These are phyloP conservation scores for Gossypium schwendimanii DNA, from an alignment of 441 rosid genomes.

Conservation along the genomic window DNA sequence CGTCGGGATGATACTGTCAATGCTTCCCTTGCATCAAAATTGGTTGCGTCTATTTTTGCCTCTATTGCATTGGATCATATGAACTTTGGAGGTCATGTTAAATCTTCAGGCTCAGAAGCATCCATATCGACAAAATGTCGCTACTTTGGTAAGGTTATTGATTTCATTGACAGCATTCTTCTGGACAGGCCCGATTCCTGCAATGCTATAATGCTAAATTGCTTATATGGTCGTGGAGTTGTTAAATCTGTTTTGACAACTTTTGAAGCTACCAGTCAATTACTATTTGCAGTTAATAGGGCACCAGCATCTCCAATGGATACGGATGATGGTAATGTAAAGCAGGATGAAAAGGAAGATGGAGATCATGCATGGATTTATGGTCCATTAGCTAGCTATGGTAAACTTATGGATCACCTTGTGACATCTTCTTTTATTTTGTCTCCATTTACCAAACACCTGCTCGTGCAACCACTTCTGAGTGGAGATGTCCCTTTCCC, in stretches of 20 bases:
- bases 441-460: constrained; percentile 83
- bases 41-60: constrained; percentile 77
- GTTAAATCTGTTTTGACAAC: constrained; percentile 82
- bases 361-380: constrained; percentile 76
- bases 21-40: constrained; percentile 84
- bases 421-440: constrained; percentile 85
- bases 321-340: constrained; percentile 68
- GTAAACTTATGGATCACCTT: constrained; percentile 92
- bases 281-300: constrained; percentile 69
- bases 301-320: constrained; percentile 85
- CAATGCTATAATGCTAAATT: constrained; percentile 76
- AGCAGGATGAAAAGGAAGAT: constrained; percentile 66
- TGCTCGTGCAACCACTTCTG: constrained; percentile 71
- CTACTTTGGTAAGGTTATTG: constrained; percentile 89
- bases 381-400: constrained; percentile 89
- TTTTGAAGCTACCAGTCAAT: constrained; percentile 91
- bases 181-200: constrained; percentile 92
- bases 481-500: constrained; percentile 67
- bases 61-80: constrained; percentile 72
- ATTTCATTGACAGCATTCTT: constrained; percentile 80
- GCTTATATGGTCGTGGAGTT: constrained; percentile 79
- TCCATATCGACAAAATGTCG: constrained; percentile 80
- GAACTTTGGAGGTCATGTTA: constrained; percentile 67
- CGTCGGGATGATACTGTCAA: constrained; percentile 86
- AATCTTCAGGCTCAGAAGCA: constrained; percentile 49